A percentile compares a stretch with the other conserved stretches of the same genome.
These are phyloP conservation scores for Ceratobasidium sp. DNA, from an alignment of 1,284 basidiomycete genomes.

Conservation along the genomic window DNA sequence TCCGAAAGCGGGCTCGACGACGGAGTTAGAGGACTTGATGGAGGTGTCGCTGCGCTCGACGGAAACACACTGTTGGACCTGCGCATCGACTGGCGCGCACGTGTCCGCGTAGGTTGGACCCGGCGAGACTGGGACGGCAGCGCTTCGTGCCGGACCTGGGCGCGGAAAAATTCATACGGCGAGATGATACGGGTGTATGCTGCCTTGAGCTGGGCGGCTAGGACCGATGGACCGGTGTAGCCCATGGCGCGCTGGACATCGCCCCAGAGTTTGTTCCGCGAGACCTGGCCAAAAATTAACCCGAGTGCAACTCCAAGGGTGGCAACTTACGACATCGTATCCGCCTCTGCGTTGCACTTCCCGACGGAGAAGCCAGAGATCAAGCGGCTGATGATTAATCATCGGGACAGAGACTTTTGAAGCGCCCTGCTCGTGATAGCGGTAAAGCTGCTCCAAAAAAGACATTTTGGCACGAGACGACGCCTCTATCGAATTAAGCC, in stretches of 20 bases:
- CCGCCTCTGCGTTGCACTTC: conserved; percentile 91
- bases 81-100: background rate
- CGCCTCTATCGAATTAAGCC: conserved; percentile 96
- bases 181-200: conserved; percentile 92
- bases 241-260: conserved; percentile 85
- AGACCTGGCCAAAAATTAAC: conserved; percentile 65
- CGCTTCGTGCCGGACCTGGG: conserved; percentile 75
- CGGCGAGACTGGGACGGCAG: conserved; percentile 48
- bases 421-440: conserved; percentile 90
- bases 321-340: conserved; percentile 74
- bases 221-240: conserved; percentile 81
- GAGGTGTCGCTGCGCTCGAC: conserved; percentile 60
- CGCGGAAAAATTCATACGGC: conserved; percentile 92
- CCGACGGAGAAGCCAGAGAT: conserved; percentile 92
- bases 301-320: too few species aligned
- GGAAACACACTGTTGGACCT: conserved; percentile 11
- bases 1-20: conserved; percentile 81
- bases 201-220: conserved; percentile 88
- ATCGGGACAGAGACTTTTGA: conserved; percentile 88
- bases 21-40: conserved; percentile 63
- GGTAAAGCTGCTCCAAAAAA: conserved; percentile 96
- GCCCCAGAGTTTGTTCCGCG: conserved; percentile 83
- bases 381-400: conserved; percentile 90
- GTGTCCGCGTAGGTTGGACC: conserved; percentile 15
- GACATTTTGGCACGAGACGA: conserved; percentile 96